Conservation (phyloP, 106 monocot species). For the Allium sativum region DNA sequence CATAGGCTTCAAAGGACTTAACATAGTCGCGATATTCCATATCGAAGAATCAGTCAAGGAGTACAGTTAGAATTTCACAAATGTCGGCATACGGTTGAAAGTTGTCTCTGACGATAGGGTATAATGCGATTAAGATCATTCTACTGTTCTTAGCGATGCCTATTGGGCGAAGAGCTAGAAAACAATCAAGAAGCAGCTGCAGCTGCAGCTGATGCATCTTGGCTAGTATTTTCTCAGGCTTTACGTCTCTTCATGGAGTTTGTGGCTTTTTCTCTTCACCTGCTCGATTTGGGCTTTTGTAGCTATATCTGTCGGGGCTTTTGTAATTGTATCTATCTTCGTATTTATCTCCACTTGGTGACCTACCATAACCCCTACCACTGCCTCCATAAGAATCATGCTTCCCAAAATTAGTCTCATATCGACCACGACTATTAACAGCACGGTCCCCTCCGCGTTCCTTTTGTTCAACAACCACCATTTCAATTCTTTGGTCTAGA, state of each 20-base stretch:
- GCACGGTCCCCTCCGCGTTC: conserved; percentile 4
- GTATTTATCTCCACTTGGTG: background rate
- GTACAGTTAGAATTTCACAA: conserved; percentile 58
- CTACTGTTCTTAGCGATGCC: conserved; percentile 50
- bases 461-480: conserved; percentile 33
- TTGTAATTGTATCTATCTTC: background rate
- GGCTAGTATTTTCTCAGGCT: conserved; percentile 29
- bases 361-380: conserved; percentile 8
- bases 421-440: conserved; percentile 1
- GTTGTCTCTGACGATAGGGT: conserved; percentile 58
- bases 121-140: conserved; percentile 51
- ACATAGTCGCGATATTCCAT: conserved; percentile 71
- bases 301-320: conserved; percentile 9
- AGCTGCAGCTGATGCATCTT: conserved; percentile 58
- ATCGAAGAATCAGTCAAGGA: conserved; percentile 70
- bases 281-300: background rate
- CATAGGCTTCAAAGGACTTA: conserved; percentile 77
- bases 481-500: conserved; percentile 51
- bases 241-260: conserved; percentile 48
- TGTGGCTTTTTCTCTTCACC: conserved; percentile 16
- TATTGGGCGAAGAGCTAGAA: conserved; percentile 51
- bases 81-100: conserved; percentile 70
- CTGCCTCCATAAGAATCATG: conserved; percentile 5
- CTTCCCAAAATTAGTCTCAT: conserved; percentile 7
- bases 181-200: conserved; percentile 51